Conservation (phyloP, 2,329 filamentous ascomycete species). For the Xenoacremonium recifei region DNA sequence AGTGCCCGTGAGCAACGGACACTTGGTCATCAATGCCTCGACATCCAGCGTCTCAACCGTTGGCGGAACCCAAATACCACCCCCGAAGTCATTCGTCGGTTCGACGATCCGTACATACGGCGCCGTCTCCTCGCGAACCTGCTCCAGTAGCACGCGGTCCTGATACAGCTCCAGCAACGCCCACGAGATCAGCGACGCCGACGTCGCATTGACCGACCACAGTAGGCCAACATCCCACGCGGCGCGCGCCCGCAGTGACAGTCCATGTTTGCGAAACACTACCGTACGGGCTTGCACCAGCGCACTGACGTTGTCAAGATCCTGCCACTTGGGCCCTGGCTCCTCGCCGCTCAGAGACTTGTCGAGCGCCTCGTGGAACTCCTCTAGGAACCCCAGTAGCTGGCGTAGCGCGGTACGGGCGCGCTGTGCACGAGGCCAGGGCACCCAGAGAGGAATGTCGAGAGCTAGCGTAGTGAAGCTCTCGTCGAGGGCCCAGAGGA, state of each 20-base stretch:
- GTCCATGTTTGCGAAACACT: constrained; percentile 26
- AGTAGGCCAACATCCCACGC: constrained; percentile 33
- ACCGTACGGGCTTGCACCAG: constrained; percentile 30
- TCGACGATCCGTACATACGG: constrained; percentile 30
- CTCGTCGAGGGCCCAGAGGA: constrained; percentile 37
- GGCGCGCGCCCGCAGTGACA: constrained; percentile 32
- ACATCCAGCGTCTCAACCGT: constrained; percentile 34
- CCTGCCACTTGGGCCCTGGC: constrained; percentile 33
- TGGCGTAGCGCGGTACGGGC: constrained; percentile 28
- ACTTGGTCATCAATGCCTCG: constrained; percentile 33
- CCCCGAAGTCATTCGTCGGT: constrained; percentile 35
- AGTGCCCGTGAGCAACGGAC: constrained; percentile 37
- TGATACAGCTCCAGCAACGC: constrained; percentile 40
- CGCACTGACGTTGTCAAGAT: constrained; percentile 34
- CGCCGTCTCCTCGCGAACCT: constrained; percentile 38
- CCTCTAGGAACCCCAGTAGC: constrained; percentile 28
- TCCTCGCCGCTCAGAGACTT: constrained; percentile 31
- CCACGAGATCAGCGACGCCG: constrained; percentile 39
- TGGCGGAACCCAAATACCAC: constrained; percentile 34
- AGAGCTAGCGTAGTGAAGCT: constrained; percentile 31
- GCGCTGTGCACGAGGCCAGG: constrained; percentile 30
- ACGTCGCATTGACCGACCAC: constrained; percentile 39
- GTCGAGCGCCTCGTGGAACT: constrained; percentile 36
- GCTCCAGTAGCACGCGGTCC: constrained; percentile 35
- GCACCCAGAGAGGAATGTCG: constrained; percentile 31